Percentiles rank a stretch among this genome's conserved stretches.
Conservation (phyloP, 768 basidiomycete species). For the Lactifluus volemus region DNA sequence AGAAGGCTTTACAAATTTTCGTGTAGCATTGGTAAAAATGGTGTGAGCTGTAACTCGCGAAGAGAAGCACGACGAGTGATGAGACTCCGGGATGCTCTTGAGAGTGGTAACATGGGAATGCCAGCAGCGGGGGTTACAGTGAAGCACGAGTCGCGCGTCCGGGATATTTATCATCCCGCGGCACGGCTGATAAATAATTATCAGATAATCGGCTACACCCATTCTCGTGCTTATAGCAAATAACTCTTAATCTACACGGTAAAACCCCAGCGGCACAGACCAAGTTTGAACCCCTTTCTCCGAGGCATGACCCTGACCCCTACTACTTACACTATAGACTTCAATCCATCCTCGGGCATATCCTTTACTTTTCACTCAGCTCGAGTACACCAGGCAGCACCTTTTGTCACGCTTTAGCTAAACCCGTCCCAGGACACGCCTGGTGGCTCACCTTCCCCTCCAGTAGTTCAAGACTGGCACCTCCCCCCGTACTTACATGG, state of each 20-base stretch:
- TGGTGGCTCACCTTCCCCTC: constrained; percentile 80
- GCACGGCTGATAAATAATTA: constrained; percentile 8
- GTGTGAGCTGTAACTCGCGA: constrained; percentile 23
- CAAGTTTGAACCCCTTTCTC: neutral
- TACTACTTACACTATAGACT: constrained; percentile 5
- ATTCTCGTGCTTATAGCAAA: neutral
- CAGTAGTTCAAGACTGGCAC: constrained; percentile 87
- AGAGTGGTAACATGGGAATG: constrained; percentile 49
- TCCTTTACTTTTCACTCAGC: constrained; percentile 65
- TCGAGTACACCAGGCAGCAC: constrained; percentile 87
- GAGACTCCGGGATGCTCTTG: constrained; percentile 40
- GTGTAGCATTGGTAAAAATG: constrained; percentile 24
- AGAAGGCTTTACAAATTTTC: constrained; percentile 74
- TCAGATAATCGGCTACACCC: constrained; percentile 16
- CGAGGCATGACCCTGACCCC: neutral
- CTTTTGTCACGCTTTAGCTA: constrained; percentile 32
- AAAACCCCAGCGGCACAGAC: neutral
- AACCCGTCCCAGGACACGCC: neutral
- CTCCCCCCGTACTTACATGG: constrained; percentile 95
- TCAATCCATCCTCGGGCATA: neutral
- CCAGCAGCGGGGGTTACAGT: neutral
- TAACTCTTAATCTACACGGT: neutral
- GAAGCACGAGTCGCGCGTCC: neutral
- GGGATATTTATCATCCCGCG: neutral
- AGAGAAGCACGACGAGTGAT: constrained; percentile 24